A percentile compares a stretch with the other conserved stretches of the same genome.
phyloP scores from a whole-genome alignment of 768 basidiomycete species.

The Dendrothele bispora region DNA sequence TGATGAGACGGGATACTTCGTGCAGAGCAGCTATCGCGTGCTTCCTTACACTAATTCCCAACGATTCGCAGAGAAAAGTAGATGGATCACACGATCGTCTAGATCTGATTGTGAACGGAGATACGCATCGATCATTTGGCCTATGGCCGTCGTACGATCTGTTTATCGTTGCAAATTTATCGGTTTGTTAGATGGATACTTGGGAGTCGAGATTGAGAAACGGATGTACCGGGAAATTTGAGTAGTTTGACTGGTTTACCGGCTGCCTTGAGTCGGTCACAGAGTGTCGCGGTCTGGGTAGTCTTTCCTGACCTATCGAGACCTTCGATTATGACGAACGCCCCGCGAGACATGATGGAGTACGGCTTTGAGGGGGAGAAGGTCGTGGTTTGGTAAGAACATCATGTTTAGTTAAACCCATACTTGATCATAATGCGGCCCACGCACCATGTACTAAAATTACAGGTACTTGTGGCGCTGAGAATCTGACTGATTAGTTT shows the following conservation, averaged over 20 bases:
- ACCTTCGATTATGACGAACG: conserved; percentile 93
- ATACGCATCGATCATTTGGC: conserved; percentile 92
- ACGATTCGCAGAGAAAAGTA: conserved; percentile 94
- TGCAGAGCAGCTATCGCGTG: too few relatives aligned
- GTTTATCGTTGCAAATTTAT: conserved; percentile 3
- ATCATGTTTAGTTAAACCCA: too few relatives aligned
- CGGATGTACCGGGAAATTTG: conserved; percentile 82
- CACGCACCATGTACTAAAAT: too few relatives aligned
- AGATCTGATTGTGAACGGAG: conserved; percentile 81
- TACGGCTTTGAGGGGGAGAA: too few relatives aligned
- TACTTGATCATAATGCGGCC: too few relatives aligned
- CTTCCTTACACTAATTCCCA: conserved; percentile 87
- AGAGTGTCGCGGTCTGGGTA: conserved; percentile 74
- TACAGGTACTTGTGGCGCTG: too few relatives aligned
- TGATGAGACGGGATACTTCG: not conserved
- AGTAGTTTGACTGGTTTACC: conserved; percentile 53
- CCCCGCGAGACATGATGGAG: too few relatives aligned
- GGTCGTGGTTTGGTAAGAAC: too few relatives aligned
- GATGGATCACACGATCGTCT: conserved; percentile 89
- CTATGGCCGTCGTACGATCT: conserved; percentile 92
- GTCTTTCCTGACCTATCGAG: conserved; percentile 96
- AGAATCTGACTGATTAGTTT: too few relatives aligned
- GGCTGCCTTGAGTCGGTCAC: conserved; percentile 47
- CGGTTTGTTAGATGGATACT: not conserved
- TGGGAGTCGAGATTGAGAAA: not conserved